These are phyloP conservation scores for Cordia subcordata DNA, from an alignment of 257 asterid species.

Conservation along the genomic window DNA sequence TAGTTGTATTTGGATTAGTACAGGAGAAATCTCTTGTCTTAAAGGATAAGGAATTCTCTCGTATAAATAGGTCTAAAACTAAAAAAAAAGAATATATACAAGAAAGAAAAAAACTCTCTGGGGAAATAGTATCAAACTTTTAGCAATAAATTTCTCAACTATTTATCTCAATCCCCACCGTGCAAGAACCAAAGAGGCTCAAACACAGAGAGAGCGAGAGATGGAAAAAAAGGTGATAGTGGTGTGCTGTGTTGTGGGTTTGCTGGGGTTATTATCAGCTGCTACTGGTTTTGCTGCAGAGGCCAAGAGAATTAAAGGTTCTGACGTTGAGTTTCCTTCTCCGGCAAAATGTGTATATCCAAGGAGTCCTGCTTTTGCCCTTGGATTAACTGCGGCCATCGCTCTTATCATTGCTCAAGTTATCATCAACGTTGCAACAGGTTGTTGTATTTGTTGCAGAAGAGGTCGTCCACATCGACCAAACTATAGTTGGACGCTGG, in stretches of 20 bases:
- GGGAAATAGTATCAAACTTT: no score
- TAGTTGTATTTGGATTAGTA: no score
- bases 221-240: conserved; percentile 55
- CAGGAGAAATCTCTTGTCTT: no score
- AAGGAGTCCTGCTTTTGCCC: conserved; percentile 75
- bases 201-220: no score
- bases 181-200: no score
- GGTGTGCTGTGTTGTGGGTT: conserved; percentile 51
- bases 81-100: no score
- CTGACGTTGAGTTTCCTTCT: conserved; percentile 56
- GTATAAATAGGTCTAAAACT: no score
- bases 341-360: conserved; percentile 77
- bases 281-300: conserved; percentile 80
- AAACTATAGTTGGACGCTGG: conserved; percentile 57
- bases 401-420: conserved; percentile 80
- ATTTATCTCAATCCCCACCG: no score
- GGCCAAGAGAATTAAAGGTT: conserved; percentile 64
- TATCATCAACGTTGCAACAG: conserved; percentile 65
- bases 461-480: conserved; percentile 62
- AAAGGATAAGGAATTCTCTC: no score
- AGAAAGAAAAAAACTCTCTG: no score
- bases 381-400: conserved; percentile 72
- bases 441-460: conserved; percentile 88
- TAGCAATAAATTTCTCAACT: no score
- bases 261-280: conserved; percentile 67